A percentile compares a stretch with the other conserved stretches of the same genome.
phyloP scores from a whole-genome alignment of 78 protist species.

The Speleostelium caveatum region DNA sequence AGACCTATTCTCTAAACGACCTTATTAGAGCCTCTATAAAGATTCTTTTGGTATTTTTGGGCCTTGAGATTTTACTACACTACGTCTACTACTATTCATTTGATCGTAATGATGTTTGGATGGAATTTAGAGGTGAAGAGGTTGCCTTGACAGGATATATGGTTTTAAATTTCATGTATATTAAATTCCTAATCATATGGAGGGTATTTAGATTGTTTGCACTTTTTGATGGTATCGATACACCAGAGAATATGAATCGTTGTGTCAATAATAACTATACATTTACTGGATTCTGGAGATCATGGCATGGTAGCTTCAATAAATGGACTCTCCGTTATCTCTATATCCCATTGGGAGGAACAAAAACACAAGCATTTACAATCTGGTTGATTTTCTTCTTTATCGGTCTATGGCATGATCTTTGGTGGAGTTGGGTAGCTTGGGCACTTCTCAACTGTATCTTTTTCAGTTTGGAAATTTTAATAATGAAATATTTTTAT shows the following conservation, averaged over 20 bases:
- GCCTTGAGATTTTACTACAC: constrained; percentile 52
- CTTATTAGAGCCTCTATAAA: constrained; percentile 23
- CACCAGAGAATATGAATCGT: constrained; percentile 92
- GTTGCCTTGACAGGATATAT: constrained; percentile 48
- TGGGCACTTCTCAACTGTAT: constrained; percentile 85
- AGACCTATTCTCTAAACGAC: constrained; percentile 23
- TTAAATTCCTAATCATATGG: constrained; percentile 91
- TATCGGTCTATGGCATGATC: constrained; percentile 92
- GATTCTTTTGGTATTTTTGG: constrained; percentile 62
- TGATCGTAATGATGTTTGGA: constrained; percentile 60
- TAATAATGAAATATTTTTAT: constrained; percentile 66
- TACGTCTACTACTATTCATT: constrained; percentile 72
- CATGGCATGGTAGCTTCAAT: constrained; percentile 92
- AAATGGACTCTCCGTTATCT: constrained; percentile 90
- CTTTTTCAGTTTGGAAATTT: constrained; percentile 75
- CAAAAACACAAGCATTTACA: constrained; percentile 67
- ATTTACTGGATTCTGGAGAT: constrained; percentile 88
- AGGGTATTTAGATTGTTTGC: constrained; percentile 84
- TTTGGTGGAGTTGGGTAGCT: constrained; percentile 82
- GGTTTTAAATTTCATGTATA: constrained; percentile 83
- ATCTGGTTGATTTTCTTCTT: constrained; percentile 89
- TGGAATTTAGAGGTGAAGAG: constrained; percentile 59
- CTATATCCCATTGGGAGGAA: constrained; percentile 93
- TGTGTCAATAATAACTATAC: constrained; percentile 87
- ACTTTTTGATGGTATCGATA: constrained; percentile 88